Conservation (phyloP, 176 grass and related monocot species). For the Paspalum vaginatum region DNA sequence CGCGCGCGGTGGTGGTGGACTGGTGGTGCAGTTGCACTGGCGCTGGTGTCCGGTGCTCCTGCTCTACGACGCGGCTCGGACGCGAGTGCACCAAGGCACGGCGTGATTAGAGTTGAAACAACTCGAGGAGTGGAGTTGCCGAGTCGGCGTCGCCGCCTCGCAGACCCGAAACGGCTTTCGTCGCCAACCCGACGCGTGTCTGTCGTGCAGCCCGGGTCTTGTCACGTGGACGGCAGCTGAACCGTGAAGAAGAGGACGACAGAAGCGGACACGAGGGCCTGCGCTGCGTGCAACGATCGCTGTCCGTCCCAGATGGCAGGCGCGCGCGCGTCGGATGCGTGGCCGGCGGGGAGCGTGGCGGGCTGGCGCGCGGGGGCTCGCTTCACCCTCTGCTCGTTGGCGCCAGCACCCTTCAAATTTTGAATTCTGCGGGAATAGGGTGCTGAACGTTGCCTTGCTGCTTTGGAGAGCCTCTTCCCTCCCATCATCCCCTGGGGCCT, state of each 20-base stretch:
- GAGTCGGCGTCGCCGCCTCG: not conserved
- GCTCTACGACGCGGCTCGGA: too few relatives aligned
- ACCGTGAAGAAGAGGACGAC: not conserved
- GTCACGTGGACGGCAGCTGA: not conserved
- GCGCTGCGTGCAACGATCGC: not conserved
- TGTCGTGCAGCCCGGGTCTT: not conserved
- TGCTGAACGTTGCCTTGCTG: not conserved
- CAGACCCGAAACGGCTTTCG: not conserved
- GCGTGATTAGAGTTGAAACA: not conserved
- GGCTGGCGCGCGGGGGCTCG: not conserved
- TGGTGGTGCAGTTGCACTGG: too few relatives aligned
- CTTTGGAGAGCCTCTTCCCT: too few relatives aligned
- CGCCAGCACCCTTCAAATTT: conserved; percentile 33
- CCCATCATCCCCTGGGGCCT: too few relatives aligned
- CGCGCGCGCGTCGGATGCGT: not conserved
- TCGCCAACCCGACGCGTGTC: not conserved
- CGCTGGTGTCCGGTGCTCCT: too few relatives aligned
- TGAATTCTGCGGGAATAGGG: not conserved
- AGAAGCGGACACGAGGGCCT: not conserved
- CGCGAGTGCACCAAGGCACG: too few relatives aligned
- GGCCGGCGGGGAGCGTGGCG: not conserved
- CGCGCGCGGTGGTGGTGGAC: too few relatives aligned
- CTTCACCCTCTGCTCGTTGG: not conserved
- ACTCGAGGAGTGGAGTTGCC: not conserved
- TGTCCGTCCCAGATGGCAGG: not conserved